Percentiles rank a stretch among this genome's conserved stretches.
Conservation (phyloP, 2,329 filamentous ascomycete genomes). For the Simplicillium aogashimaense region DNA sequence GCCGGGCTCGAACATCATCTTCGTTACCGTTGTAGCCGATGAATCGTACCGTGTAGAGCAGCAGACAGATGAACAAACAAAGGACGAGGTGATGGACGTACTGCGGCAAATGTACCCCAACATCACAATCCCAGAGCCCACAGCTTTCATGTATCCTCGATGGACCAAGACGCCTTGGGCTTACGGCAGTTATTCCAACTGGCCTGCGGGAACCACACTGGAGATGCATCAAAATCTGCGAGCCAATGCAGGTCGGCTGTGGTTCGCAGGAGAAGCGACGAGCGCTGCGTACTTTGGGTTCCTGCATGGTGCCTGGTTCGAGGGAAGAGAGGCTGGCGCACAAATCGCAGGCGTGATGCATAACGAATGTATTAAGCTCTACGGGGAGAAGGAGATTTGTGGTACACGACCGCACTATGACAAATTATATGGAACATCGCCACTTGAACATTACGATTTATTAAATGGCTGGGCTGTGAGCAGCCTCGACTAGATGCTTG, state of each 20-base stretch:
- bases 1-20: slow-evolving; percentile 52
- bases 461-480: slow-evolving; percentile 26
- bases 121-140: slow-evolving; percentile 45
- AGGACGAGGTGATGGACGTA: slow-evolving; percentile 45
- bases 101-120: slow-evolving; percentile 52
- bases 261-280: slow-evolving; percentile 56
- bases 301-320: slow-evolving; percentile 51
- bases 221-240: slow-evolving; percentile 59
- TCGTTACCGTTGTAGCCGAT: slow-evolving; percentile 49
- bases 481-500: slow-evolving; percentile 14
- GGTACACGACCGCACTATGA: slow-evolving; percentile 12
- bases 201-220: slow-evolving; percentile 52
- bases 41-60: slow-evolving; percentile 49
- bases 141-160: slow-evolving; percentile 49
- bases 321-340: slow-evolving; percentile 39
- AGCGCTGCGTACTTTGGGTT: slow-evolving; percentile 56
- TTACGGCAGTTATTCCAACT: slow-evolving; percentile 58
- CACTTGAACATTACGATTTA: slow-evolving; percentile 18
- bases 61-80: slow-evolving; percentile 48
- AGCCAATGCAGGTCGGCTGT: slow-evolving; percentile 51
- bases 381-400: slow-evolving; percentile 7
- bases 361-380: slow-evolving; percentile 8
- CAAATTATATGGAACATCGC: slow-evolving; percentile 20
- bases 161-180: slow-evolving; percentile 37
- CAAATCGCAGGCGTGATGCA: slow-evolving; percentile 26